phyloP scores from a whole-genome alignment of 371 early-diverging fungal species.

The Mucor sp. region DNA sequence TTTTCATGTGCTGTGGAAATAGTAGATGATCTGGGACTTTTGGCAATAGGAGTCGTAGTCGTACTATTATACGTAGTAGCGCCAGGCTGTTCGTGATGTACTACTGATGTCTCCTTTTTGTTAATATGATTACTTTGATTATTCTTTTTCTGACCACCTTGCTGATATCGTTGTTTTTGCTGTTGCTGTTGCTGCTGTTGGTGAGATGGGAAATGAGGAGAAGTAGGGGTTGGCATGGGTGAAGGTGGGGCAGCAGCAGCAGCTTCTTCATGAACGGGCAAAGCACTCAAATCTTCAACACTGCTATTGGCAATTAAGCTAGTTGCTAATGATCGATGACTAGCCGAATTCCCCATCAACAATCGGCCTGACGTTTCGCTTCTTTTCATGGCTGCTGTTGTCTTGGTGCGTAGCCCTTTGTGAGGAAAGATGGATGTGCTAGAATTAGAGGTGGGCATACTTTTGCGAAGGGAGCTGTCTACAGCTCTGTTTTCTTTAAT shows the following conservation, averaged over 20 bases:
- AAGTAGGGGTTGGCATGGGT: not conserved
- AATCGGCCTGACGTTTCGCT: slow-evolving; percentile 29
- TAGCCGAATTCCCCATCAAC: slow-evolving; percentile 4
- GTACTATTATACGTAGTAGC: not conserved
- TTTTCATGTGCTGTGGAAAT: not conserved
- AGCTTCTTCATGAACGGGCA: not conserved
- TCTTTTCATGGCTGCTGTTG: slow-evolving; percentile 20
- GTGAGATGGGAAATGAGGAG: not conserved
- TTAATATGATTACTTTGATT: not conserved
- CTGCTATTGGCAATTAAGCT: not conserved
- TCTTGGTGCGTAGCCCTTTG: slow-evolving; percentile 21
- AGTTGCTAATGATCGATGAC: slow-evolving; percentile 14
- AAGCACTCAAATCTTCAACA: not conserved
- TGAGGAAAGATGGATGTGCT: slow-evolving; percentile 21
- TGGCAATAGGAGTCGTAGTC: not conserved
- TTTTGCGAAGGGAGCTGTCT: not conserved
- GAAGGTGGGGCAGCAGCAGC: not conserved
- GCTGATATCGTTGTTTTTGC: not conserved
- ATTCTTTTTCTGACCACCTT: slow-evolving; percentile 1
- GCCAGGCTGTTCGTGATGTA: not conserved
- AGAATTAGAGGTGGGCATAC: slow-evolving; percentile 21
- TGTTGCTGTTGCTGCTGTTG: not conserved
- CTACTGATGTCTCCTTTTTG: not conserved
- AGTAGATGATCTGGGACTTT: not conserved
- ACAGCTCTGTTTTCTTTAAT: slow-evolving; percentile 31